Evolutionary conservation across 768 basidiomycete species (phyloP).

Genomic region (Leccinum subgranulosum): DNA sequence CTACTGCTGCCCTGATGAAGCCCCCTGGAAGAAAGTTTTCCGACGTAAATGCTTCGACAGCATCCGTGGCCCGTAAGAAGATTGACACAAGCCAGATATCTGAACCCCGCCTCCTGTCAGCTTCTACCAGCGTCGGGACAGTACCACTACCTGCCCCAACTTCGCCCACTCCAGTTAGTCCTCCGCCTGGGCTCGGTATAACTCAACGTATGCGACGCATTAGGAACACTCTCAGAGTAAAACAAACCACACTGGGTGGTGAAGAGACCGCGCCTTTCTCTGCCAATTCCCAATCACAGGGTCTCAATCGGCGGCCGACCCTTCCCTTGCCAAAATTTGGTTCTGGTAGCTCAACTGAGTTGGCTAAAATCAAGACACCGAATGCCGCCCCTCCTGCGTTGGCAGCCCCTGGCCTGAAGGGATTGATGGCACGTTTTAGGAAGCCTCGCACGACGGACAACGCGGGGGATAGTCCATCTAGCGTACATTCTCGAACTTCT

Average conservation of each 20-base stretch:
- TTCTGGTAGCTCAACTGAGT: slow-evolving; percentile 43
- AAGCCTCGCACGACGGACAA: slow-evolving; percentile 31
- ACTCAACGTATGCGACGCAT: slow-evolving; percentile 73
- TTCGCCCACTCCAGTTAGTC: slow-evolving; percentile 35
- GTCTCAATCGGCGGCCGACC: slow-evolving; percentile 45
- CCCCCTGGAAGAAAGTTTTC: slow-evolving; percentile 41
- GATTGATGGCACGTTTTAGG: slow-evolving; percentile 80
- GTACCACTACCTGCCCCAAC: slow-evolving; percentile 47
- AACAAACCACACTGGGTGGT: slow-evolving; percentile 43
- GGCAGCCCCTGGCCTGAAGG: slow-evolving; percentile 69
- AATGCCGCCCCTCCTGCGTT: slow-evolving; percentile 65
- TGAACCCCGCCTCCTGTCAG: slow-evolving; percentile 60
- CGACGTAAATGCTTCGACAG: slow-evolving; percentile 38
- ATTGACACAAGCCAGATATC: slow-evolving; percentile 65
- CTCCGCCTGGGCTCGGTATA: slow-evolving; percentile 47
- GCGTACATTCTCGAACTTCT: slow-evolving; percentile 28
- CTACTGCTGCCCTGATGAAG: slow-evolving; percentile 58
- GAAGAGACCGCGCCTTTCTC: slow-evolving; percentile 50
- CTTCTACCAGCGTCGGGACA: slow-evolving; percentile 65
- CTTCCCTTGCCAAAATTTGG: slow-evolving; percentile 44
- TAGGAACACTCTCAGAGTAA: slow-evolving; percentile 62
- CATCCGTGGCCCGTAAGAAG: slow-evolving; percentile 49
- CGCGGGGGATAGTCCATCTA: slow-evolving; percentile 29
- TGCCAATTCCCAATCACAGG: slow-evolving; percentile 41
- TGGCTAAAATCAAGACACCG: slow-evolving; percentile 51